Base-by-base conservation (phyloP, 2,329 filamentous ascomycete genomes). In the Colletotrichum sp. region DNA sequence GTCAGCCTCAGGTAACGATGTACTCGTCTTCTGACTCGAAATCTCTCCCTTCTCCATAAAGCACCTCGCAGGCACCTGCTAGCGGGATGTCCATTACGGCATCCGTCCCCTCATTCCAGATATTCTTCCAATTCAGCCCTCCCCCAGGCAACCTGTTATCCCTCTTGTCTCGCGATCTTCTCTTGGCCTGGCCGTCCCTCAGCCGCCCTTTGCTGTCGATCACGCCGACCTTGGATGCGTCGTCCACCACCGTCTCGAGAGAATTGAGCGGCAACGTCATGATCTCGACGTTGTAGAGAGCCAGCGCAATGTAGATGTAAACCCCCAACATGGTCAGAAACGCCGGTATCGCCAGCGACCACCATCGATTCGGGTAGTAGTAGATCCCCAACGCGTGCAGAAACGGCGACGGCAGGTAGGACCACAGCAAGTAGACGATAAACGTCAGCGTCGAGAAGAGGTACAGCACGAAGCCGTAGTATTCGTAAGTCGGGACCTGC, bases 361-460 rank as follows among this genome's bases (percentile, higher is more conserved):
- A 99, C 97, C 97, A 99, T 64, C 97, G 92, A 84, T 98, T 96
- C 2, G 97, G 97, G 81, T 98, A 99, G 89, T 99, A 99, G 86
- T 96, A 93, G 74, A 99, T 98, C 25, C 97, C 96, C 72, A 99
- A 90, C 75, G 95, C 95, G 83, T 98, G 96, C 59, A 99, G 90
- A 83, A 99, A 96, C 0, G 96, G 96, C 29, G 94, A 95, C 0
- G 97, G 97, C 8, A 99, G 92, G 85, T 97, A 99, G 16, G 94
- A 94, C 97, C 96, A 98, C 13, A 93, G 87, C 16, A 93, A 87
- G 83, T 92, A 94, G 82, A 91, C 89, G 82, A 94, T 88, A 83
- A 99, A 99, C 3, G 92, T 92, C 68, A 97, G 88, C 27, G 93
- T 95, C 77, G 94, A 96, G 82, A 96, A 95, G 52, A 99, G 90